Base-by-base conservation (phyloP, 2,329 filamentous ascomycete genomes). In the Fusarium solani-melongenae region DNA sequence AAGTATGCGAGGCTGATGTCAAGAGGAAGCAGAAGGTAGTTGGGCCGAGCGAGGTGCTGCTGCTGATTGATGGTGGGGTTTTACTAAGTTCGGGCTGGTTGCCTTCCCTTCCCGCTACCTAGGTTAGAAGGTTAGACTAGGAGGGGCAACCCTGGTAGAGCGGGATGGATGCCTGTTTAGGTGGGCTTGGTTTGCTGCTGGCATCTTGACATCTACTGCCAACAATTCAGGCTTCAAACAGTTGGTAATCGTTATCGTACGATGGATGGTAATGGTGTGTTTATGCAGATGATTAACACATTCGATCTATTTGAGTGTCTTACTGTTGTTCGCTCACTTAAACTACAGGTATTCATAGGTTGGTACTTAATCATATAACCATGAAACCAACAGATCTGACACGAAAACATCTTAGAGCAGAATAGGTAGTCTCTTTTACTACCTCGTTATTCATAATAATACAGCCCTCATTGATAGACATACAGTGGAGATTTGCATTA, bases 401-500 rank as follows among this genome's bases (percentile, higher is more conserved):
- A 29, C n/a, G 15, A 6, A 51, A 51, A n/a, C 46, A 53, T 29
- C 24, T 33, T 36, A 61, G 75, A 74, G 76, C 68, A 76, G 69
- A 78, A 77, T 70, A 72, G 67, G 73, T 65, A 77, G 76, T 57
- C 62, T 44, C 64, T 66, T 69, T 70, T 66, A 69, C 76, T 74
- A 71, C 75, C 73, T 61, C 56, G 56, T 68, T 74, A 78, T 75
- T 74, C 69, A 69, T 72, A 80, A 80, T 79, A 72, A 64, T 80
- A 80, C 78, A 80, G 61, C 68, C 73, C 60, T 78, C 71, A 51
- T 76, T 62, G 70, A 63, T 80, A 81, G 76, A 79, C 79, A 82
- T 86, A 86, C 85, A 87, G 85, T 85, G 82, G 85, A 85, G 85
- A 87, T 82, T 85, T 79, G 74, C 62, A 69, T 68, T 69, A 71